Base-by-base conservation (phyloP, 805 yeast species). In the Starmerella cellae region DNA sequence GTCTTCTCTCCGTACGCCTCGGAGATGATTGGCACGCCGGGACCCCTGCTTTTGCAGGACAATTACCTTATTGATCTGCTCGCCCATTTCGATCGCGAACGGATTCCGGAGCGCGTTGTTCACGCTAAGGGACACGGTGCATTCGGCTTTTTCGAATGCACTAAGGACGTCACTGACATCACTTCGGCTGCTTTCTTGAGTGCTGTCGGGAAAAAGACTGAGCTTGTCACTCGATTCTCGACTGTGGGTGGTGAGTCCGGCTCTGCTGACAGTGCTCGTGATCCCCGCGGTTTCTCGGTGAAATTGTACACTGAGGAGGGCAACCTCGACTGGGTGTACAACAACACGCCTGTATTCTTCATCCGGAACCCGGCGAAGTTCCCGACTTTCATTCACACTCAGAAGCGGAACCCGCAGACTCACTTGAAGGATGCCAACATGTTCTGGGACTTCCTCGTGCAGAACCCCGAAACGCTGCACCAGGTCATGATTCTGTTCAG, bases 181-280 rank as follows among this genome's bases (percentile, higher is more conserved):
- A 67, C 74, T n/a, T 37, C 47, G 27, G 61, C 67, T 28, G 57
- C 55, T 31, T 81, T 84, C 65, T 71, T 84, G 52, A 71, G 72
- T 51, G 65, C 71, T 31, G 69, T 80, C 42, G 95, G 95, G 52
- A 82, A 82, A 66, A 80, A 75, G 64, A 82, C 94, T 28, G 73
- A 72, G 59, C 69, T 77, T 47, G 61, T 74, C 44, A 59, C 67
- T 32, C 68, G 81, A 45, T 74, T 75, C 61, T 73, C 79, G 37
- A 75, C 82, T 19, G 83, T 77, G 27, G 82, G 80, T 46, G 82
- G 82, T 38, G 82, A 77, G 60, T 63, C 62, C 53, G 83, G 81
- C 38, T 67, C 79, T 32, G 71, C 82, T 11, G 83, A 77, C 53
- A 63, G 78, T 19, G 75, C 71, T n/a, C 70, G 83, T 56, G 82